phyloP scores from a whole-genome alignment of 768 basidiomycete genomes.

The Xerocomus potaroensis region DNA sequence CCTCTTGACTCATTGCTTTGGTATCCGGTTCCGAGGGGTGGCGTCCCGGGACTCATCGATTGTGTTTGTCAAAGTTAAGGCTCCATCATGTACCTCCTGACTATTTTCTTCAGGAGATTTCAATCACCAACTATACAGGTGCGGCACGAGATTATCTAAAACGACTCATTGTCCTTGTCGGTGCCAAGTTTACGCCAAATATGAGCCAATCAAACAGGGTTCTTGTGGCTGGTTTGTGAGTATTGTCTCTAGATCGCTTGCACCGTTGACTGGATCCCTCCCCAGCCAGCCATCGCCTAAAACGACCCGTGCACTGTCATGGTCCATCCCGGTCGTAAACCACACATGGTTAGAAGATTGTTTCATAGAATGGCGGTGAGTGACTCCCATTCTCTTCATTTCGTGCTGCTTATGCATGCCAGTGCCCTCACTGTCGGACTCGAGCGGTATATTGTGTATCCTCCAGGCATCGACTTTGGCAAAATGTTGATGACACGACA shows the following conservation, averaged over 20 bases:
- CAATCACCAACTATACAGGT: slow-evolving; percentile 87
- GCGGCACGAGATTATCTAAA: slow-evolving; percentile 85
- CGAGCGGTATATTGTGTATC: slow-evolving; percentile 68
- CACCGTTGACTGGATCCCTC: background rate
- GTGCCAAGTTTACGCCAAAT: slow-evolving; percentile 75
- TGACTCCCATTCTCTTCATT: background rate
- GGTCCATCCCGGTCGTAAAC: slow-evolving; percentile 86
- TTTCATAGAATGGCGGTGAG: slow-evolving; percentile 66
- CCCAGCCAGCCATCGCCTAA: slow-evolving; percentile 47
- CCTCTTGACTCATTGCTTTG: slow-evolving; percentile 78
- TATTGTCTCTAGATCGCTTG: slow-evolving; percentile 5
- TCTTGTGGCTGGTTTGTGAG: slow-evolving; percentile 81
- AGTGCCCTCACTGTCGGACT: slow-evolving; percentile 54
- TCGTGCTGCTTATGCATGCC: background rate
- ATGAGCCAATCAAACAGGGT: slow-evolving; percentile 76
- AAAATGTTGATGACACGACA: slow-evolving; percentile 30
- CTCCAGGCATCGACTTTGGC: slow-evolving; percentile 63
- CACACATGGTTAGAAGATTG: slow-evolving; percentile 93
- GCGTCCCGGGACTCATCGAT: slow-evolving; percentile 53
- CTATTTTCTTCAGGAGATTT: slow-evolving; percentile 52
- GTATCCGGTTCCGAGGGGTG: slow-evolving; percentile 69
- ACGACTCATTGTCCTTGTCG: slow-evolving; percentile 71
- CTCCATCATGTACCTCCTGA: background rate
- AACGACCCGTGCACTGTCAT: slow-evolving; percentile 65
- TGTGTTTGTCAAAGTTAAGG: slow-evolving; percentile 46